A percentile compares a stretch with the other conserved stretches of the same genome.
These are phyloP conservation scores for Inga leiocalycina DNA, from an alignment of 306 rosid species.

Conservation along the genomic window DNA sequence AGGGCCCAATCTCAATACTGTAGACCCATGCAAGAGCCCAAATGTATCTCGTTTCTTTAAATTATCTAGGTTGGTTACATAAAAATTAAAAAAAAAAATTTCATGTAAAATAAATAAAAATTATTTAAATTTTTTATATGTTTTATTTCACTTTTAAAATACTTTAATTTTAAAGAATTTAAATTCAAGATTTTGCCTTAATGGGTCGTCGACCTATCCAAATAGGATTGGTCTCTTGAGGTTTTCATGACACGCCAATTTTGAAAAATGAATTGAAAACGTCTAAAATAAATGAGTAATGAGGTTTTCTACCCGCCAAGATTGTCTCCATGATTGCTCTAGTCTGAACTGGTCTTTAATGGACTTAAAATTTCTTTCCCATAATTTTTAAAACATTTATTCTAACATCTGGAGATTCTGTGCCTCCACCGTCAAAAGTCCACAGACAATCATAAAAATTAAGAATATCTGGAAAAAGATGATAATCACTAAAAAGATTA, in stretches of 20 bases:
- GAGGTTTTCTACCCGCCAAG: background rate
- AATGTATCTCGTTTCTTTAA: no score
- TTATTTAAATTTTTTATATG: background rate
- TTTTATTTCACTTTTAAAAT: background rate
- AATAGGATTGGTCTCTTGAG: background rate
- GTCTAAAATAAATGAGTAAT: background rate
- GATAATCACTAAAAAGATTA: background rate
- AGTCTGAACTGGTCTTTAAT: background rate
- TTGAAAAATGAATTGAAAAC: background rate
- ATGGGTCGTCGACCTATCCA: background rate
- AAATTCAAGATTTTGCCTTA: background rate
- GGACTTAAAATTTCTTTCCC: background rate
- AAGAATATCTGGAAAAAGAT: background rate
- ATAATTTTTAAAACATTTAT: background rate
- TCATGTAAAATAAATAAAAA: no score
- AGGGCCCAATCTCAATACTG: background rate
- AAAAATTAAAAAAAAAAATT: no score
- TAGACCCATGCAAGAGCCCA: background rate
- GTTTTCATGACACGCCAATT: background rate
- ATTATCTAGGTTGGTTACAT: no score
- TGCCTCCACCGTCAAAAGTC: background rate
- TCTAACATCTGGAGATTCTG: background rate
- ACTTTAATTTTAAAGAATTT: no score
- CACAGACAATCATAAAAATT: background rate
- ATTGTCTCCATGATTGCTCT: background rate